Base-by-base conservation (phyloP, 192 early-diverging fungal species). In the Coemansia sp. region DNA sequence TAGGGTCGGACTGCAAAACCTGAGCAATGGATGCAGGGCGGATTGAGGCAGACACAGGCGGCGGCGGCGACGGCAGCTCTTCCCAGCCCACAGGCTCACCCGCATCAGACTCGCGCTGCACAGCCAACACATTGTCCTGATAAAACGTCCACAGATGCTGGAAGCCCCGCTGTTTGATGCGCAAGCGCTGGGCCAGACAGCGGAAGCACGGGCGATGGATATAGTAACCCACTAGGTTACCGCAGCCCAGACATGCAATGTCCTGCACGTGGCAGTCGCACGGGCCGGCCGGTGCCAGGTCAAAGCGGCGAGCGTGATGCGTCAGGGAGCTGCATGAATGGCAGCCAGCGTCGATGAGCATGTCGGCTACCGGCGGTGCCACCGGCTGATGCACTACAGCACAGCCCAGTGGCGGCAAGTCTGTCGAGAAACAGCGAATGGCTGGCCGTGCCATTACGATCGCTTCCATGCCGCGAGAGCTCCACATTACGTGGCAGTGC, bases 131-230 rank as follows among this genome's bases (percentile, higher is more conserved):
- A 25, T 80, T 80, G 59, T 80, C 72, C 60, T 80, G 72, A 38
- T 80, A 80, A 29, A 80, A 80, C 0, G 72, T 80, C 77, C 77
- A 80, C 62, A 80, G 65, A 23, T 80, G 77, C 66, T 80, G 77
- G 62, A 75, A 80, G 21, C 77, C 77, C 19, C 72, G 72, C 56
- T 74, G 72, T 56, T 75, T 80, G 48, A 80, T 80, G 8, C 72
- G 72, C 22, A 80, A 59, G n/a, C 77, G 68, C 65, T 80, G 73
- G 10, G 77, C 72, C 3, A 80, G 56, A 21, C 77, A 80, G 35
- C 69, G 77, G 50, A 80, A 80, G 51, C 77, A 80, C 11, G 77
- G 77, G 4, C 77, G 60, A 37, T 80, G 77, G 45, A 80, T 80
- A 17, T 80, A 80, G 59, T 80, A 80, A 24, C 77, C 72, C 15